These are phyloP conservation scores for Kluyveromyces nonfermentans DNA, from an alignment of 805 yeast species.

Conservation along the genomic window DNA sequence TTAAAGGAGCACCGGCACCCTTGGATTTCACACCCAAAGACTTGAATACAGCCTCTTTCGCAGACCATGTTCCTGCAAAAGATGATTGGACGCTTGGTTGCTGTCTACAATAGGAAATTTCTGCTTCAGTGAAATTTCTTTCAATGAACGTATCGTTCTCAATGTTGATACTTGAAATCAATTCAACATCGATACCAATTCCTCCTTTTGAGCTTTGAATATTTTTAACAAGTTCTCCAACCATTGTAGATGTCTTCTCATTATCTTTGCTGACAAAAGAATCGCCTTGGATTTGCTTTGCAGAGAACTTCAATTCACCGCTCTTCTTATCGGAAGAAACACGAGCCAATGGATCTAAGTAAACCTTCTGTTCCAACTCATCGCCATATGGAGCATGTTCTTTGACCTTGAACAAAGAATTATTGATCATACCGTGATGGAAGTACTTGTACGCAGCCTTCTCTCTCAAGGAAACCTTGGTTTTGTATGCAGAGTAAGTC, in stretches of 20 bases:
- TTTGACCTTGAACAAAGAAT: constrained; percentile 87
- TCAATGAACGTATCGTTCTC: constrained; percentile 86
- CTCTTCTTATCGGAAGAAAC: constrained; percentile 30
- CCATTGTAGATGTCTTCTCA: constrained; percentile 53
- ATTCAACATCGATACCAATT: constrained; percentile 97
- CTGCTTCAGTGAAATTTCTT: constrained; percentile 81
- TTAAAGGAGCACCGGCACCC: constrained; percentile 93
- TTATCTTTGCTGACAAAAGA: constrained; percentile 33
- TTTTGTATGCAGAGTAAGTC: constrained; percentile 61
- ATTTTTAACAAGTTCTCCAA: constrained; percentile 43
- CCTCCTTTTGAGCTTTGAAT: constrained; percentile 31
- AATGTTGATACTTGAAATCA: constrained; percentile 68
- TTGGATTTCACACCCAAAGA: constrained; percentile 78
- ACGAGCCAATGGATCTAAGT: constrained; percentile 88
- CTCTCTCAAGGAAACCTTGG: constrained; percentile 70
- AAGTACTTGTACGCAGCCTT: constrained; percentile 86
- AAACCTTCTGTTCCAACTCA: constrained; percentile 80
- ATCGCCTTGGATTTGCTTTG: constrained; percentile 41
- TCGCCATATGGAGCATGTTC: constrained; percentile 87
- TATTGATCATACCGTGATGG: constrained; percentile 89
- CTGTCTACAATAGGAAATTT: constrained; percentile 64
- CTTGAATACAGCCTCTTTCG: constrained; percentile 98
- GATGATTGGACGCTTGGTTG: constrained; percentile 81
- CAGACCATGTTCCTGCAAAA: constrained; percentile 97
- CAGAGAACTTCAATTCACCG: constrained; percentile 38